phyloP scores from a whole-genome alignment of 1,284 basidiomycete species.

The Papiliotrema fonsecae region DNA sequence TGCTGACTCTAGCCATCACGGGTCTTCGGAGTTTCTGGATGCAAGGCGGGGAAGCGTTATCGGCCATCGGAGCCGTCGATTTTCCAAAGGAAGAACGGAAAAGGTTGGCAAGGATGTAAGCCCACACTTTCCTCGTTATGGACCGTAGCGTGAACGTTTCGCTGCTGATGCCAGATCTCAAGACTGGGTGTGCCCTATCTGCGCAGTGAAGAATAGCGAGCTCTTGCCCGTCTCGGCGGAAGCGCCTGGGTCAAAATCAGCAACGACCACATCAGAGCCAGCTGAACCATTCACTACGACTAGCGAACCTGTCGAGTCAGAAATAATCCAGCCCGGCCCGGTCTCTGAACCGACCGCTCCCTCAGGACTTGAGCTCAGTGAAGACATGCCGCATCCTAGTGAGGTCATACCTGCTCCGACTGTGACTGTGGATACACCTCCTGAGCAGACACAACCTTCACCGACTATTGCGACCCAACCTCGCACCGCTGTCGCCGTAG shows the following conservation, averaged over 20 bases:
- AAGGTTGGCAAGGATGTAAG: slow-evolving; percentile 72
- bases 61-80: slow-evolving; percentile 83
- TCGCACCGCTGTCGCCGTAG: not conserved
- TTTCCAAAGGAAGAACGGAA: slow-evolving; percentile 71
- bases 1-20: slow-evolving; percentile 62
- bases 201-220: slow-evolving; percentile 62
- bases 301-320: not conserved
- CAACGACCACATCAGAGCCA: not conserved
- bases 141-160: too few relatives aligned
- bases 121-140: slow-evolving; percentile 12
- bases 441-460: too few relatives aligned
- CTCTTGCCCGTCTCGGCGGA: slow-evolving; percentile 51
- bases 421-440: too few relatives aligned
- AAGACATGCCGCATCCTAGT: too few relatives aligned
- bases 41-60: slow-evolving; percentile 79
- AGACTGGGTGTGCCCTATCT: slow-evolving; percentile 74
- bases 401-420: too few relatives aligned
- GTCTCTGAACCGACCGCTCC: too few relatives aligned
- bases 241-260: not conserved
- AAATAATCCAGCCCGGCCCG: too few relatives aligned
- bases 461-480: too few relatives aligned
- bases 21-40: slow-evolving; percentile 89
- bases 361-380: too few relatives aligned
- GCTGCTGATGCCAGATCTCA: slow-evolving; percentile 52
- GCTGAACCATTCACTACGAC: not conserved